Evolutionary conservation across 306 rosid species (phyloP), one percentile per base, ranked within the genome.

Genomic region (Cucumis cinereus): DNA sequence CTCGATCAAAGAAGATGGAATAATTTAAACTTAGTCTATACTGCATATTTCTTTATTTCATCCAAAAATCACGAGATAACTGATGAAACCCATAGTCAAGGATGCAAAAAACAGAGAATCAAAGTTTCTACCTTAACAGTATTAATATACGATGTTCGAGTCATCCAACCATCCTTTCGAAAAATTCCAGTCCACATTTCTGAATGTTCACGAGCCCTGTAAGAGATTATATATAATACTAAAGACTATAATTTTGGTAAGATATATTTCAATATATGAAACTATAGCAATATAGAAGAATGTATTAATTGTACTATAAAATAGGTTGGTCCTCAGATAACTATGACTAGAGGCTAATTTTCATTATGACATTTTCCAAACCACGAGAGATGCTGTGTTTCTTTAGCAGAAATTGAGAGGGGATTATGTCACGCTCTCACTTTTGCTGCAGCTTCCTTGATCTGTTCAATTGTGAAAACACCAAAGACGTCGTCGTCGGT

Each of bases 381-480:
- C 57, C 75, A 45, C 3, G 20, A 47, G 57, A 23, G 57, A 23
- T 43, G 50, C 1, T 66, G 74, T 47, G 22, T 45, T 69, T 45
- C 40, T 69, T 43, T 22, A 69, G 33, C 35, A 50, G 60, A 30
- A 16, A 33, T 11, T 56, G 76, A 54, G 33, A 53, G 17, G 35
- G 9, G 54, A 15, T 28, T 9, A 62, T 58, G 38, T 91, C 89
- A 91, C 73, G 76, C 86, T 83, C 81, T 85, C 63, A 80, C 88
- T 66, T 90, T 94, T 54, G 84, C 79, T 30, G 98, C 98, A 67
- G 96, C 91, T 84, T 91, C 97, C 82, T 94, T 91, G 86, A 94
- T 94, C 84, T 94, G 98, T 24, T 90, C 93, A 56, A 94, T 87
- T 28, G 97, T 91, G 54, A 86, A 89, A 74, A 94, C 77, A 79